Conservation (phyloP, 148 eudicot genomes). For the Silene conica region DNA sequence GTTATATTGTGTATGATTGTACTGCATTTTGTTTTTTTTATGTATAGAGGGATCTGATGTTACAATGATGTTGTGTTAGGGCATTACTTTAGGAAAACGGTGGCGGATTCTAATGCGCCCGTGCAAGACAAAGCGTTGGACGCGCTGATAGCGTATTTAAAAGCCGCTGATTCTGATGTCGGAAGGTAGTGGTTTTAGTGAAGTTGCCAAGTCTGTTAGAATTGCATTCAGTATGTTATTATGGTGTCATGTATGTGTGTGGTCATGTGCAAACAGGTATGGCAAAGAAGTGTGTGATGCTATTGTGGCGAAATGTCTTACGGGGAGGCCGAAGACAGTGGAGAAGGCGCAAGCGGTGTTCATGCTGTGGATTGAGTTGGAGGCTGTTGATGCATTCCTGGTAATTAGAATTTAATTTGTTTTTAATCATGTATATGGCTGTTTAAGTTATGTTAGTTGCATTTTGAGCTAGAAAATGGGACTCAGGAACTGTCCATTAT, state of each 20-base stretch:
- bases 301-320: constrained; percentile 77
- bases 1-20: not conserved
- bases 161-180: constrained; percentile 89
- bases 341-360: constrained; percentile 87
- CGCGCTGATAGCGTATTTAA: constrained; percentile 72
- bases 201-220: not conserved
- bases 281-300: constrained; percentile 95
- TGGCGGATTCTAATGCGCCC: constrained; percentile 93
- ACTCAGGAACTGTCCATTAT: not conserved
- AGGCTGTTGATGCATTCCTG: constrained; percentile 87
- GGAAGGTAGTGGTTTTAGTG: constrained; percentile 49
- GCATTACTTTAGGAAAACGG: constrained; percentile 70
- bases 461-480: not conserved
- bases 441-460: no score
- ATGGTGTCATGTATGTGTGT: constrained; percentile 6
- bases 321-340: constrained; percentile 95
- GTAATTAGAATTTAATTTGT: constrained; percentile 32
- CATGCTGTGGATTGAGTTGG: constrained; percentile 96
- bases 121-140: constrained; percentile 98
- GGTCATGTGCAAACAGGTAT: constrained; percentile 37
- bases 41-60: not conserved
- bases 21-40: not conserved
- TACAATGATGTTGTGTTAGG: constrained; percentile 33
- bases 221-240: not conserved
- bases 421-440: not conserved